Evolutionary conservation across 2,329 filamentous ascomycete species (phyloP), one percentile per base, ranked within the genome.

Genomic region (Diaporthe velutina): DNA sequence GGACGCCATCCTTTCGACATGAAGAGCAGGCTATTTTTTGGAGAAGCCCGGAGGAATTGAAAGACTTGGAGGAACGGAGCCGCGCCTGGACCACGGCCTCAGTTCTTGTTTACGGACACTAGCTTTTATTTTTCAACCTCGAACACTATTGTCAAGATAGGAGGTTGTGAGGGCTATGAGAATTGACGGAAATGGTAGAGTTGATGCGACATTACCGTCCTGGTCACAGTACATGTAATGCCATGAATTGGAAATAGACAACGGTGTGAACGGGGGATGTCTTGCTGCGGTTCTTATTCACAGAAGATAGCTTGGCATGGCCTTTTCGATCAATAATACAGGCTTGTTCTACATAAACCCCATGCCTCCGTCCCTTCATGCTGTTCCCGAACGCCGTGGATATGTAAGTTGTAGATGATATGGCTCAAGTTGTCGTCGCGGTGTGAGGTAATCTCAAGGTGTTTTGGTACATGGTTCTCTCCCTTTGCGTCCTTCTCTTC

Each of bases 301-400:
- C 22, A 40, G n/a, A 54, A 48, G 15, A 75, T 50, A 60, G 40
- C 30, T 73, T 57, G 52, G 38, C 60, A 61, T 15, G 50, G 48
- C 48, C n/a, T 55, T 61, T 52, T 60, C 58, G 28, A 55, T 52
- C 42, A 72, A 74, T 74, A 70, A 58, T 74, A 73, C 68, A 73
- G 33, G 70, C 48, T 68, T 50, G 42, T 52, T 75, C 70, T 76
- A 73, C 35, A 73, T 66, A 58, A 73, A 74, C 55, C 64, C 48
- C 68, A 75, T 73, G 64, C 70, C 75, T 73, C 57, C 73, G 28
- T 42, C 48, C 55, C 73, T 55, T 70, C 57, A 76, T 75, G 73
- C 73, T 75, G 52, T 28, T 68, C 67, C 75, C 75, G 40, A 76
- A 76, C 75, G 75, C 75, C 75, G 66, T 75, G 42, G 73, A 73